These are phyloP conservation scores for Zopfia rhizophila DNA, from an alignment of 2,329 filamentous ascomycete species.

Conservation along the genomic window DNA sequence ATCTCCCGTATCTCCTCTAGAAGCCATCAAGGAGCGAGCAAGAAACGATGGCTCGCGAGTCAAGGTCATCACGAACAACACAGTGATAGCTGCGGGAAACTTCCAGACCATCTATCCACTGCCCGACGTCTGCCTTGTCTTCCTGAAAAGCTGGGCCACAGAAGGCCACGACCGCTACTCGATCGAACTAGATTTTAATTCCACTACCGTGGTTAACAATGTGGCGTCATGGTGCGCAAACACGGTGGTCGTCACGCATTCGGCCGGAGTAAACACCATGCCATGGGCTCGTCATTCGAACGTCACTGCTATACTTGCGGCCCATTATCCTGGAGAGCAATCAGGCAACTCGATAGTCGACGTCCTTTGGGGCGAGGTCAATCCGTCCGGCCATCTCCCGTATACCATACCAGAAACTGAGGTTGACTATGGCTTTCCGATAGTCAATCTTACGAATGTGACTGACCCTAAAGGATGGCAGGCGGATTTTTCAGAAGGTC, in stretches of 20 bases:
- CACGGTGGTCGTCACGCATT: slow-evolving; percentile 58
- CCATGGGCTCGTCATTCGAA: slow-evolving; percentile 54
- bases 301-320: slow-evolving; percentile 55
- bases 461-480: slow-evolving; percentile 48
- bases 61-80: slow-evolving; percentile 47
- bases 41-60: too few relatives aligned
- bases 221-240: slow-evolving; percentile 56
- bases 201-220: slow-evolving; percentile 12
- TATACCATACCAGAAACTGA: slow-evolving; percentile 72
- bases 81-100: slow-evolving; percentile 35
- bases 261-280: slow-evolving; percentile 45
- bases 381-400: slow-evolving; percentile 81
- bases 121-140: slow-evolving; percentile 60
- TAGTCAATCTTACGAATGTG: too few relatives aligned
- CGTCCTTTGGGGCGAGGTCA: slow-evolving; percentile 77
- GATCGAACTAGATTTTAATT: slow-evolving; percentile 51
- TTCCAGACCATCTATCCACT: slow-evolving; percentile 35
- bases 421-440: too few relatives aligned
- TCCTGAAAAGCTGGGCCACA: slow-evolving; percentile 62
- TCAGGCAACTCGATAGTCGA: slow-evolving; percentile 53
- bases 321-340: slow-evolving; percentile 56
- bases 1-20: slow-evolving; percentile 47
- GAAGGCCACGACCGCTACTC: slow-evolving; percentile 51
- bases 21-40: slow-evolving; percentile 48
- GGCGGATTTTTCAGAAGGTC: slow-evolving; percentile 58